These are phyloP conservation scores for Aureobasidium musti DNA, from an alignment of 2,329 filamentous ascomycete species.

Conservation along the genomic window DNA sequence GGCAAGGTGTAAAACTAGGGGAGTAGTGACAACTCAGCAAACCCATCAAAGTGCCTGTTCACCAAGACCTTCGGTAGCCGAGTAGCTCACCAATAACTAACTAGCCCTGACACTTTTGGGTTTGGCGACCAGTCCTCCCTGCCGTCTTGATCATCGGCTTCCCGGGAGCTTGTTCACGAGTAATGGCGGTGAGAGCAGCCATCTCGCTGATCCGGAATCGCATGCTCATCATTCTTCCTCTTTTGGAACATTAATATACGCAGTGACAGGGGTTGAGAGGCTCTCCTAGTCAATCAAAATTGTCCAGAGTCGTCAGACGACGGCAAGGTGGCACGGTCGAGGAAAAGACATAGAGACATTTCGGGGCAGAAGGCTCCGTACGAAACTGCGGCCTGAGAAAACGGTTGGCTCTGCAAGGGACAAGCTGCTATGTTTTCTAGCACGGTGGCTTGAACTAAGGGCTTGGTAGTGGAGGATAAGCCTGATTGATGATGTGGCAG, in stretches of 20 bases:
- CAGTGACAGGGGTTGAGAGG: slow-evolving; percentile 23
- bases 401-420: slow-evolving; percentile 31
- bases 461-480: slow-evolving; percentile 27
- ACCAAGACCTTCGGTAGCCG: slow-evolving; percentile 3
- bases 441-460: slow-evolving; percentile 25
- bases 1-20: slow-evolving; percentile 18
- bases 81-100: slow-evolving; percentile 13
- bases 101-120: slow-evolving; percentile 18
- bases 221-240: slow-evolving; percentile 3
- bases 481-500: slow-evolving; percentile 27
- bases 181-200: slow-evolving; percentile 27
- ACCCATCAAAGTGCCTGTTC: not conserved
- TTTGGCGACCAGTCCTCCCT: slow-evolving; percentile 15
- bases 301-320: slow-evolving; percentile 11
- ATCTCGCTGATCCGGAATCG: slow-evolving; percentile 22
- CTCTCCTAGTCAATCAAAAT: slow-evolving; percentile 17
- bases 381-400: slow-evolving; percentile 24
- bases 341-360: slow-evolving; percentile 18
- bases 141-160: slow-evolving; percentile 27
- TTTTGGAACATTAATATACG: slow-evolving; percentile 16
- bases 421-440: slow-evolving; percentile 27
- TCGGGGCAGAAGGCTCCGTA: slow-evolving; percentile 21
- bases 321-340: slow-evolving; percentile 25
- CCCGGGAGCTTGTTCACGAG: slow-evolving; percentile 23
- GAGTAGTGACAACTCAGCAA: slow-evolving; percentile 6